phyloP scores from a whole-genome alignment of 2,329 filamentous ascomycete genomes.

The Ceratocystis variospora region DNA sequence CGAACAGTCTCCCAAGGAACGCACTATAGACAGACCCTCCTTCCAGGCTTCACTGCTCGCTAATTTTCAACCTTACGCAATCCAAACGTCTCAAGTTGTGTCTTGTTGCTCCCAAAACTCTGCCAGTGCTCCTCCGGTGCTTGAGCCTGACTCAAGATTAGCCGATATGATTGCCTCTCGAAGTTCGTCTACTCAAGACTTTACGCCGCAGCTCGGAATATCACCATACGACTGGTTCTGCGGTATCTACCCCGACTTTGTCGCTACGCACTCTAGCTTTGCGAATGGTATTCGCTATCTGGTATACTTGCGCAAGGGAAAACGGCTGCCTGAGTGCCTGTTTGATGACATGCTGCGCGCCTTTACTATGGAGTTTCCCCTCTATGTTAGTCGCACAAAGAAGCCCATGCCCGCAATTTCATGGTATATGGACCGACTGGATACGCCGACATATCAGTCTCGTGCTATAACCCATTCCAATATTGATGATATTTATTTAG shows the following conservation, averaged over 20 bases:
- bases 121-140: not conserved
- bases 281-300: constrained; percentile 34
- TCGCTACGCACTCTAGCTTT: constrained; percentile 31
- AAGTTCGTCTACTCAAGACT: not conserved
- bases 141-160: not conserved
- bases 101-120: no score
- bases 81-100: not conserved
- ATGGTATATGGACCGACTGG: constrained; percentile 29
- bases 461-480: constrained; percentile 28
- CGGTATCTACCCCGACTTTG: constrained; percentile 32
- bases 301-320: constrained; percentile 27
- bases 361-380: constrained; percentile 31
- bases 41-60: not conserved
- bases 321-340: constrained; percentile 30
- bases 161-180: not conserved
- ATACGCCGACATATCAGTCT: constrained; percentile 24
- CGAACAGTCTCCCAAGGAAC: not conserved
- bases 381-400: constrained; percentile 27
- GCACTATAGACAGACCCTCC: not conserved
- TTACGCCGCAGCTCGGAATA: not conserved
- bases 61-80: not conserved
- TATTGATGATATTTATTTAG: constrained; percentile 24
- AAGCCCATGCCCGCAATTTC: constrained; percentile 29
- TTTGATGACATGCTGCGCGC: constrained; percentile 41
- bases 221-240: constrained; percentile 30